Percentiles rank a stretch among this genome's conserved stretches.
These are phyloP conservation scores for Penicillium macrosclerotiorum DNA, from an alignment of 495 filamentous ascomycete genomes.

Conservation along the genomic window DNA sequence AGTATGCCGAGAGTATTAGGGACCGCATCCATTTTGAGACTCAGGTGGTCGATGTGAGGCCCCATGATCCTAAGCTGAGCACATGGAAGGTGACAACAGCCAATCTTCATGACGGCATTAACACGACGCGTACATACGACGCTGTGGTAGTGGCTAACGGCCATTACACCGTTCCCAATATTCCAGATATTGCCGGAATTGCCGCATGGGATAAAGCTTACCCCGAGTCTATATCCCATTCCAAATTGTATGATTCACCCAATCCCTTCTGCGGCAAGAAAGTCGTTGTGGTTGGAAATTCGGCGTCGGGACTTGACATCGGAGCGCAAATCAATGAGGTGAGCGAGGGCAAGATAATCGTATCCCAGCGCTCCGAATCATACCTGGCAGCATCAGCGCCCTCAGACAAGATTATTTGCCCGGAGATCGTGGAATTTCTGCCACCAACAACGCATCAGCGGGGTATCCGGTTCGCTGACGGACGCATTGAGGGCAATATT, in stretches of 20 bases:
- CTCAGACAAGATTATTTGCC: slow-evolving; percentile 49
- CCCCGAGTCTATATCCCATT: slow-evolving; percentile 70
- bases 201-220: slow-evolving; percentile 54
- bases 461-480: slow-evolving; percentile 53
- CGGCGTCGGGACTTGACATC: slow-evolving; percentile 78
- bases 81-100: slow-evolving; percentile 56
- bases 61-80: slow-evolving; percentile 14
- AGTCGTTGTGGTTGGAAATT: slow-evolving; percentile 74
- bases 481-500: slow-evolving; percentile 44
- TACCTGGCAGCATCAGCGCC: slow-evolving; percentile 26
- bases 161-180: slow-evolving; percentile 70
- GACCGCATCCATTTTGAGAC: slow-evolving; percentile 55
- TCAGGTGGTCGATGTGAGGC: slow-evolving; percentile 53
- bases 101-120: slow-evolving; percentile 41
- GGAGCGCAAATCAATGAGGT: slow-evolving; percentile 65
- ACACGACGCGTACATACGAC: slow-evolving; percentile 51
- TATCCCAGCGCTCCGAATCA: slow-evolving; percentile 50
- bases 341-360: slow-evolving; percentile 49
- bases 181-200: slow-evolving; percentile 65
- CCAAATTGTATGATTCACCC: slow-evolving; percentile 71
- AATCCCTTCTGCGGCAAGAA: slow-evolving; percentile 59
- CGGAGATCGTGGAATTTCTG: slow-evolving; percentile 60
- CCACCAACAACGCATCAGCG: slow-evolving; percentile 34
- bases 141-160: slow-evolving; percentile 83
- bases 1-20: slow-evolving; percentile 65